Percentiles rank a stretch among this genome's conserved stretches.
Conservation (phyloP, 441 rosid species). For the Gossypium davidsonii region DNA sequence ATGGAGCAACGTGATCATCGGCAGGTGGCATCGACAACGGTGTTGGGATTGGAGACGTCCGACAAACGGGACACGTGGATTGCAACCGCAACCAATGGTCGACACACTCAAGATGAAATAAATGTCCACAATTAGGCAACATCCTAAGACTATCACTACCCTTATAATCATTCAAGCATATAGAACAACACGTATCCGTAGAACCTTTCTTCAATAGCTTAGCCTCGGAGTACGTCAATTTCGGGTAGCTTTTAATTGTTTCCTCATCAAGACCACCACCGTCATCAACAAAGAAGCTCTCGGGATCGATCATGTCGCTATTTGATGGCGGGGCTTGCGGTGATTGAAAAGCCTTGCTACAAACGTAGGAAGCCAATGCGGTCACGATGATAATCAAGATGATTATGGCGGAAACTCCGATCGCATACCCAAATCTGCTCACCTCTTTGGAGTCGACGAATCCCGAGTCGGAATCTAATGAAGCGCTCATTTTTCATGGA, state of each 20-base stretch:
- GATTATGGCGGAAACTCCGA: slow-evolving; percentile 72
- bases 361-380: slow-evolving; percentile 66
- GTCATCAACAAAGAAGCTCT: slow-evolving; percentile 25
- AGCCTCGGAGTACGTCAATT: slow-evolving; percentile 61
- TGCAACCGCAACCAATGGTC: slow-evolving; percentile 19
- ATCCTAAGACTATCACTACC: slow-evolving; percentile 33
- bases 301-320: background rate
- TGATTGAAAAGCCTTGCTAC: slow-evolving; percentile 35
- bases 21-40: background rate
- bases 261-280: slow-evolving; percentile 63
- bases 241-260: slow-evolving; percentile 67
- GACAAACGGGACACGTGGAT: background rate
- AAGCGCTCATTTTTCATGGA: slow-evolving; percentile 26
- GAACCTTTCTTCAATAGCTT: slow-evolving; percentile 36
- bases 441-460: slow-evolving; percentile 35
- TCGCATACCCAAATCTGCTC: slow-evolving; percentile 65
- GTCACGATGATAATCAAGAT: slow-evolving; percentile 74
- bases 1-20: background rate
- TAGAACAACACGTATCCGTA: slow-evolving; percentile 46
- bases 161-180: slow-evolving; percentile 59
- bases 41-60: background rate
- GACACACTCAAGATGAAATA: slow-evolving; percentile 50
- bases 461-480: slow-evolving; percentile 18
- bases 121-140: slow-evolving; percentile 53
- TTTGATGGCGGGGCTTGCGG: background rate